A percentile compares a stretch with the other conserved stretches of the same genome.
These are phyloP conservation scores for Nitzschia sp. DNA, from an alignment of 108 stramenopile genomes.

Conservation along the genomic window DNA sequence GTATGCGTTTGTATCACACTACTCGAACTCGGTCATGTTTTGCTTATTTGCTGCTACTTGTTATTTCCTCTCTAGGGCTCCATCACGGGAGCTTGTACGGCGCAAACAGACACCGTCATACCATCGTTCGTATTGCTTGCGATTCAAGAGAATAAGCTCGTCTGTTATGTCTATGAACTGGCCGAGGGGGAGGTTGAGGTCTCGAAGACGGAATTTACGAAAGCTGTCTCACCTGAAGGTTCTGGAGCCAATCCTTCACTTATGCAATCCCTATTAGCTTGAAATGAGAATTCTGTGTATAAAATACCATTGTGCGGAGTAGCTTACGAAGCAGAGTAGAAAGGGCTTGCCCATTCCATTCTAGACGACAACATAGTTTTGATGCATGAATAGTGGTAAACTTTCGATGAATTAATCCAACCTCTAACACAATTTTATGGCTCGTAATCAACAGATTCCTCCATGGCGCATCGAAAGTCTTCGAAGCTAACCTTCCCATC, in stretches of 20 bases:
- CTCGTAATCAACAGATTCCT: slow-evolving; percentile 30
- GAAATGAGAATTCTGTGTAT: too few species aligned
- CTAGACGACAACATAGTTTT: neutral
- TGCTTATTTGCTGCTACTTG: neutral
- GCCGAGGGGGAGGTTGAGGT: slow-evolving; percentile 67
- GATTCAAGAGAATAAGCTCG: slow-evolving; percentile 90
- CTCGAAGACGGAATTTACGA: slow-evolving; percentile 83
- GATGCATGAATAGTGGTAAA: too few species aligned
- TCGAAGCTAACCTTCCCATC: slow-evolving; percentile 88
- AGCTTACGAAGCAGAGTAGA: neutral
- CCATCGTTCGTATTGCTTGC: slow-evolving; percentile 94
- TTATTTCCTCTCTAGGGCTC: slow-evolving; percentile 49
- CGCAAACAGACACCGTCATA: slow-evolving; percentile 44
- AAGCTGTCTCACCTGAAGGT: slow-evolving; percentile 13
- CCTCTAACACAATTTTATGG: neutral
- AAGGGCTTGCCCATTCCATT: neutral
- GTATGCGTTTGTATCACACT: too few species aligned
- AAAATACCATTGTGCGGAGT: neutral
- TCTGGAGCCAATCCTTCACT: slow-evolving; percentile 17
- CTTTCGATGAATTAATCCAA: neutral
- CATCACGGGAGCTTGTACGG: slow-evolving; percentile 92
- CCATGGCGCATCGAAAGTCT: slow-evolving; percentile 60
- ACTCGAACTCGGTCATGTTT: too few species aligned
- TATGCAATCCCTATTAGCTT: slow-evolving; percentile 34
- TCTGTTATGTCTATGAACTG: slow-evolving; percentile 91